These are phyloP conservation scores for Chaetomium tenue DNA, from an alignment of 495 filamentous ascomycete species.

Conservation along the genomic window DNA sequence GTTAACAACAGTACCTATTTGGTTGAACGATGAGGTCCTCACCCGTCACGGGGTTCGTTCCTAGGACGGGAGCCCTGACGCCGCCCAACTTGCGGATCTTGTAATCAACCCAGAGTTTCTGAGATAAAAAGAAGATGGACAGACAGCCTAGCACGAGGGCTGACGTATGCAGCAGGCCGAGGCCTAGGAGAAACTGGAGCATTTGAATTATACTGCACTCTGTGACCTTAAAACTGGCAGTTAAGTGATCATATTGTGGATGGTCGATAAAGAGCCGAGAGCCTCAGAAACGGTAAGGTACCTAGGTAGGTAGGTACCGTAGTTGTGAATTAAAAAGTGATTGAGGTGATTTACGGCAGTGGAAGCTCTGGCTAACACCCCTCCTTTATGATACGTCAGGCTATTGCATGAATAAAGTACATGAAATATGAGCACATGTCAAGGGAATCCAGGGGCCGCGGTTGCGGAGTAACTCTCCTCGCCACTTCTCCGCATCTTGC, in stretches of 20 bases:
- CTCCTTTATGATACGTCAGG: neutral
- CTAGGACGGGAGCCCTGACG: constrained; percentile 28
- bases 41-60: constrained; percentile 30
- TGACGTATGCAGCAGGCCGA: constrained; percentile 10
- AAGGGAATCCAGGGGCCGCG: neutral
- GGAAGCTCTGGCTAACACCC: neutral
- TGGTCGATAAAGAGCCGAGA: neutral
- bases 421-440: neutral
- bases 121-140: constrained; percentile 15
- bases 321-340: too few species aligned
- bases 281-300: too few species aligned
- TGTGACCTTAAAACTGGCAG: neutral
- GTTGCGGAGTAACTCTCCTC: neutral
- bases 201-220: constrained; percentile 1
- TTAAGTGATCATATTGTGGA: neutral
- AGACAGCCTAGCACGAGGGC: constrained; percentile 18
- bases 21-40: neutral
- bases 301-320: too few species aligned
- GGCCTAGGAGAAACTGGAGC: constrained; percentile 11
- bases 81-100: constrained; percentile 27
- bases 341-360: too few species aligned
- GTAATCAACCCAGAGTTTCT: constrained; percentile 22
- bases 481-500: constrained; percentile 6
- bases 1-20: neutral
- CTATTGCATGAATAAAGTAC: neutral